Percentiles rank a stretch among this genome's conserved stretches.
These are phyloP conservation scores for Coemansia sp. DNA, from an alignment of 192 early-diverging fungal genomes.

Conservation along the genomic window DNA sequence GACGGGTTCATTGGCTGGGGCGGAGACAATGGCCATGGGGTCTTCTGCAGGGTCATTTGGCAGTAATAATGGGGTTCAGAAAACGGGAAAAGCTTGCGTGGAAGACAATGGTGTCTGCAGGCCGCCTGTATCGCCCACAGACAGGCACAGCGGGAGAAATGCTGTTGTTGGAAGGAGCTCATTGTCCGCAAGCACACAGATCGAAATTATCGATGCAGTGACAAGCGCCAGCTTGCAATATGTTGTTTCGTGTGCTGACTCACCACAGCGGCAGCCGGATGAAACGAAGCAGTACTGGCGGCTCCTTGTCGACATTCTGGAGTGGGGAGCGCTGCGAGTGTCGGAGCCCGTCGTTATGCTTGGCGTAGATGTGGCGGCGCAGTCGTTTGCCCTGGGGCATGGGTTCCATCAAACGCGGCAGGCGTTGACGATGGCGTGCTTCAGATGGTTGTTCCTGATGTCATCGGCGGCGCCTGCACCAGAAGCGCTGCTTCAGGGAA, in stretches of 20 bases:
- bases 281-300: constrained; percentile 34
- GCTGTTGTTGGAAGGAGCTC: neutral
- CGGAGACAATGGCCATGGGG: neutral
- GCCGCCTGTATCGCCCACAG: neutral
- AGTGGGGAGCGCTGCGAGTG: constrained; percentile 29
- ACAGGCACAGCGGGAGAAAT: neutral
- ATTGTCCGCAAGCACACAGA: constrained; percentile 15
- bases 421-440: constrained; percentile 32
- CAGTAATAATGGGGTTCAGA: constrained; percentile 4
- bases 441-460: constrained; percentile 44
- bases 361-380: neutral
- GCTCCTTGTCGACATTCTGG: constrained; percentile 23
- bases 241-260: neutral
- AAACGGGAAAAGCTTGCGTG: neutral
- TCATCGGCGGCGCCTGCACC: constrained; percentile 4
- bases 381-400: neutral
- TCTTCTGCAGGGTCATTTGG: neutral
- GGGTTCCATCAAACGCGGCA: constrained; percentile 11
- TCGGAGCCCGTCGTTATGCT: constrained; percentile 32
- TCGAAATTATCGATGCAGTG: constrained; percentile 30
- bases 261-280: constrained; percentile 8
- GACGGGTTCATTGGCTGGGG: neutral
- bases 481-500: neutral
- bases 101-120: constrained; percentile 2
- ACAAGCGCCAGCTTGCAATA: constrained; percentile 20